Evolutionary conservation across 169 alveolate genomes (phyloP).

Genomic region (Eimeria tenella): DNA sequence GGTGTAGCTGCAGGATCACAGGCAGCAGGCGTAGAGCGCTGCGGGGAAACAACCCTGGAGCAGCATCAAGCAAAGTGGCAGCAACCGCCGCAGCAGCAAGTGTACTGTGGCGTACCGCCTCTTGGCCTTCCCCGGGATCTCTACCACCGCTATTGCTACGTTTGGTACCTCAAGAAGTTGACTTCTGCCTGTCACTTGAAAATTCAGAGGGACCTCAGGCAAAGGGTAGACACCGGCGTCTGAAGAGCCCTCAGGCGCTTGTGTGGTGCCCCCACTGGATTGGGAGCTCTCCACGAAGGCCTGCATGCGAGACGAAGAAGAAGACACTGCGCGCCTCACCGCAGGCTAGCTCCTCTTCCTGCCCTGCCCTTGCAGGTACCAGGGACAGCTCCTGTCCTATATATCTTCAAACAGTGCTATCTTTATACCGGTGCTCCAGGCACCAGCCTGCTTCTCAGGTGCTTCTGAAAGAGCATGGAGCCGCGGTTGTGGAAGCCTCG

Average conservation of each 20-base stretch:
- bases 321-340: no score
- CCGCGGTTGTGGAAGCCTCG: no score
- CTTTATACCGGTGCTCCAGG: no score
- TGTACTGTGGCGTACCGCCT: neutral
- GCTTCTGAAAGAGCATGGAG: no score
- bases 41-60: no score
- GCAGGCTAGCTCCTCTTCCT: no score
- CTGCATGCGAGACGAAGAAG: neutral
- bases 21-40: neutral
- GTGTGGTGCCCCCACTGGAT: neutral
- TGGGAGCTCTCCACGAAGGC: neutral
- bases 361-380: no score
- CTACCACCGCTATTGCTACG: slow-evolving; percentile 24
- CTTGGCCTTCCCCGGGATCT: slow-evolving; percentile 27
- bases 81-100: slow-evolving; percentile 29
- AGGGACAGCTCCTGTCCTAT: no score
- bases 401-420: no score
- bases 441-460: no score
- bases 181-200: neutral
- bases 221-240: neutral
- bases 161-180: neutral
- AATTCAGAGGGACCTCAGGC: neutral
- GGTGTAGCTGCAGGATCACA: neutral
- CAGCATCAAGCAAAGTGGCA: neutral
- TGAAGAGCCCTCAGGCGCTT: neutral